These are phyloP conservation scores for Aspergillus bridgeri DNA, from an alignment of 495 filamentous ascomycete species.

Conservation along the genomic window DNA sequence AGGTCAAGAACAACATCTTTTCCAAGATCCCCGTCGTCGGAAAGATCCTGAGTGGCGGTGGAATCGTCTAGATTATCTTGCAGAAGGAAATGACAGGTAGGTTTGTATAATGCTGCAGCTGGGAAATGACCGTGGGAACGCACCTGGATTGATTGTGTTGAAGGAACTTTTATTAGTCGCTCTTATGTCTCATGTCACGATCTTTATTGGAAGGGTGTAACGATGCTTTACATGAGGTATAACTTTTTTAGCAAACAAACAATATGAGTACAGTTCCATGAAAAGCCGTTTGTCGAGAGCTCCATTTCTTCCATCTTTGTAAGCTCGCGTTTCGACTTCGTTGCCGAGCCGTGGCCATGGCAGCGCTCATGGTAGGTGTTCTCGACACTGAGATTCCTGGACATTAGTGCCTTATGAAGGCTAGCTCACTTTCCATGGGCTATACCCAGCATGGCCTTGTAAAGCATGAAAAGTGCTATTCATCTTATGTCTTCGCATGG, in stretches of 20 bases:
- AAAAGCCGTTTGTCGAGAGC: too few relatives aligned
- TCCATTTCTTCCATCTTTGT: too few relatives aligned
- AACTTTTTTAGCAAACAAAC: neutral
- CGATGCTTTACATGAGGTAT: neutral
- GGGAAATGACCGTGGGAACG: neutral
- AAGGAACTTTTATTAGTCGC: neutral
- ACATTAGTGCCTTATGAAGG: too few relatives aligned
- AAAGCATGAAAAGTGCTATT: too few relatives aligned
- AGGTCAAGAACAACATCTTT: constrained; percentile 22
- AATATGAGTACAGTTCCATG: neutral
- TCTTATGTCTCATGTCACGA: neutral
- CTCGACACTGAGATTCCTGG: too few relatives aligned
- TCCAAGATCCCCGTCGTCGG: constrained; percentile 34
- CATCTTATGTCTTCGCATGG: too few relatives aligned
- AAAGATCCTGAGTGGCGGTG: constrained; percentile 25
- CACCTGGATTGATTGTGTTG: neutral
- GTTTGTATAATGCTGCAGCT: neutral
- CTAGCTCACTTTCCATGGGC: too few relatives aligned
- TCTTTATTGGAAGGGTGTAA: neutral
- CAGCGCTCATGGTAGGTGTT: too few relatives aligned
- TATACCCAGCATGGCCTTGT: too few relatives aligned
- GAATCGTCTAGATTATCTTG: neutral
- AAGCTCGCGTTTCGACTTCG: too few relatives aligned
- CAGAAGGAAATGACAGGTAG: neutral
- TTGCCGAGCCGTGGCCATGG: too few relatives aligned